A percentile compares a stretch with the other conserved stretches of the same genome.
These are phyloP conservation scores for Trypanosoma platydactyli DNA, from an alignment of 208 protist species.

Conservation along the genomic window DNA sequence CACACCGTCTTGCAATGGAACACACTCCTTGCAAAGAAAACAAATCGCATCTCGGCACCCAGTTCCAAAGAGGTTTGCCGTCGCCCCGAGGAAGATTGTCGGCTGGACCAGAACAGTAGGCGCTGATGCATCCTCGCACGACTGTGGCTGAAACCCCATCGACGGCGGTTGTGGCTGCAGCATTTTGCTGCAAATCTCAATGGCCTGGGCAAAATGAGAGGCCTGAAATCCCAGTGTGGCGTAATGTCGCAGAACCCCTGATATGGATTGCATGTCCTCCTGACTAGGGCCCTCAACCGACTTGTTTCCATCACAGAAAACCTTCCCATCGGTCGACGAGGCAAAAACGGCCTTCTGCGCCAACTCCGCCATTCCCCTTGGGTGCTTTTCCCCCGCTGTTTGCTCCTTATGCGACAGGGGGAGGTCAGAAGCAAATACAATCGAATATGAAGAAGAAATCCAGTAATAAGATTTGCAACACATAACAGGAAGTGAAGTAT, in stretches of 20 bases:
- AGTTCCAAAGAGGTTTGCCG: slow-evolving; percentile 82
- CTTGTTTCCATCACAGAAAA: not conserved
- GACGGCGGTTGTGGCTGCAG: slow-evolving; percentile 54
- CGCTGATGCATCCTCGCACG: not conserved
- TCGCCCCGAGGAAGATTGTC: slow-evolving; percentile 66
- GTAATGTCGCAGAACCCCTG: slow-evolving; percentile 39
- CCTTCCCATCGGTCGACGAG: slow-evolving; percentile 26
- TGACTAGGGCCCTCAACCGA: slow-evolving; percentile 40
- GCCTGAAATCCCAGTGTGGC: slow-evolving; percentile 75
- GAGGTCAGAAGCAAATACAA: too few species aligned
- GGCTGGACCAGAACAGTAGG: slow-evolving; percentile 37
- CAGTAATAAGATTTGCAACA: slow-evolving; percentile 15
- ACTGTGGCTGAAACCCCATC: slow-evolving; percentile 4
- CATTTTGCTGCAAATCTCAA: slow-evolving; percentile 54
- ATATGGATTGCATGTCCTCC: slow-evolving; percentile 30
- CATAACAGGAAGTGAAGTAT: too few species aligned
- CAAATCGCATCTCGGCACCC: slow-evolving; percentile 78
- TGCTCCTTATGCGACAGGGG: too few species aligned
- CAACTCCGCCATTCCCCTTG: slow-evolving; percentile 41
- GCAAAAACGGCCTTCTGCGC: slow-evolving; percentile 57
- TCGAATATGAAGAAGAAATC: too few species aligned
- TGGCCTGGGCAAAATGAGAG: slow-evolving; percentile 59
- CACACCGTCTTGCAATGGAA: slow-evolving; percentile 30
- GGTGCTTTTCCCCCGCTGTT: not conserved
- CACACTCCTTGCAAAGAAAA: slow-evolving; percentile 75